Evolutionary conservation across 2,329 filamentous ascomycete genomes (phyloP).

Genomic region (Leptographium galeiforme): DNA sequence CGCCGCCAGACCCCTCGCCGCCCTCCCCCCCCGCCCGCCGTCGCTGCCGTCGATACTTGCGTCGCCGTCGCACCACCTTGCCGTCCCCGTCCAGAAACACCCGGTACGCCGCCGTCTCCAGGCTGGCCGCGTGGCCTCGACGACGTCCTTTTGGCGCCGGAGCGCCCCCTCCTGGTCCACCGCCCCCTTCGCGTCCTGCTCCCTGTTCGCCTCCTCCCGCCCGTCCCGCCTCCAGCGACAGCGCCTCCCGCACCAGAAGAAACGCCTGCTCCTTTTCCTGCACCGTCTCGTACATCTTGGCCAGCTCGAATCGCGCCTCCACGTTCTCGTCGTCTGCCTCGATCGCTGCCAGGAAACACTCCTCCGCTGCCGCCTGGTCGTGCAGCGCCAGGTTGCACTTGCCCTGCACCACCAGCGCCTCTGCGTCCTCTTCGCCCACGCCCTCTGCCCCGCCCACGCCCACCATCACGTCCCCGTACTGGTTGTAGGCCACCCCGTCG

Average conservation of each 20-base stretch:
- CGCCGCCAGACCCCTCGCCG: slow-evolving; percentile 3
- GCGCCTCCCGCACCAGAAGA: slow-evolving; percentile 61
- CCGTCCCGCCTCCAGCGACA: slow-evolving; percentile 42
- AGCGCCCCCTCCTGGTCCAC: neutral
- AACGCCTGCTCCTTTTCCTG: slow-evolving; percentile 65
- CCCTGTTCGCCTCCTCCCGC: slow-evolving; percentile 15
- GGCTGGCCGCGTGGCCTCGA: slow-evolving; percentile 7
- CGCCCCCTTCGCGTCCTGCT: slow-evolving; percentile 11
- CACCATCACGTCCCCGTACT: slow-evolving; percentile 1
- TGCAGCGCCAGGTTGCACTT: slow-evolving; percentile 55
- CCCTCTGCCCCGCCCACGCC: neutral
- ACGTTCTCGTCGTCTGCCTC: slow-evolving; percentile 59
- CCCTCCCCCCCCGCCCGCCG: neutral
- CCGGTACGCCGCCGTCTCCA: slow-evolving; percentile 11
- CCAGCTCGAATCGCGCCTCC: slow-evolving; percentile 65
- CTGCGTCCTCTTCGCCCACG: slow-evolving; percentile 29
- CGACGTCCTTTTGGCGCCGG: slow-evolving; percentile 4
- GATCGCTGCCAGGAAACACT: slow-evolving; percentile 62
- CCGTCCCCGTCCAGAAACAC: slow-evolving; percentile 11
- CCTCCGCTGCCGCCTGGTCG: slow-evolving; percentile 56
- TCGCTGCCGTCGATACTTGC: slow-evolving; percentile 6
- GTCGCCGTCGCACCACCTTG: slow-evolving; percentile 10
- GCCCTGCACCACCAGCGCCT: slow-evolving; percentile 41
- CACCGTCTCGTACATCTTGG: slow-evolving; percentile 69
- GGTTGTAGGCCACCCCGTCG: slow-evolving; percentile 1